Evolutionary conservation across 2,329 filamentous ascomycete species (phyloP).

Genomic region (Beauveria asiatica): DNA sequence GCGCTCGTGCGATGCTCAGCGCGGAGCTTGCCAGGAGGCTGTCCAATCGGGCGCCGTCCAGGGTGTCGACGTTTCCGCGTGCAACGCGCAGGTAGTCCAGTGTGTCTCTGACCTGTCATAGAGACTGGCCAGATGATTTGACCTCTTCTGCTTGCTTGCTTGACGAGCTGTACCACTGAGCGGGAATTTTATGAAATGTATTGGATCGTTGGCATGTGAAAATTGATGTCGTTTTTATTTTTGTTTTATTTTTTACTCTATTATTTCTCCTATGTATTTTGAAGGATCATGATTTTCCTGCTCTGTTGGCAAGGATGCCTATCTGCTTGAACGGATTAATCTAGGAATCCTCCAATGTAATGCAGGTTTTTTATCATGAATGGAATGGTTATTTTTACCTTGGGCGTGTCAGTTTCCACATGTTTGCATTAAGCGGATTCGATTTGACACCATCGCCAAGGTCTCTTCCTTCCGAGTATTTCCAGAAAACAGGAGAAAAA

Average conservation of each 20-base stretch:
- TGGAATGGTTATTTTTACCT: background rate
- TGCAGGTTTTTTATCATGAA: conserved; percentile 12
- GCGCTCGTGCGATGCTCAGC: conserved; percentile 55
- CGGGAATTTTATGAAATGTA: background rate
- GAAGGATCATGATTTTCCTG: conserved; percentile 9
- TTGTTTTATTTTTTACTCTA: background rate
- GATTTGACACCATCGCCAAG: background rate
- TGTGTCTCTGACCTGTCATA: conserved; percentile 30
- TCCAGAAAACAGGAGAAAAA: background rate
- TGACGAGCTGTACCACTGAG: background rate
- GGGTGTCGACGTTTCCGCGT: conserved; percentile 39
- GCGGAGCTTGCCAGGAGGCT: conserved; percentile 50
- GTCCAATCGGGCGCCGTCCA: conserved; percentile 41
- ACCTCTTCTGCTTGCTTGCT: background rate
- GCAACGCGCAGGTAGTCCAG: conserved; percentile 42
- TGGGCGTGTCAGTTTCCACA: background rate
- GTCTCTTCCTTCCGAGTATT: background rate
- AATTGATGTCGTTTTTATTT: background rate
- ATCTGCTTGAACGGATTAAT: background rate
- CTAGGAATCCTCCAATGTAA: background rate
- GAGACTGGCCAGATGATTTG: background rate
- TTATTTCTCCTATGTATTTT: conserved; percentile 5
- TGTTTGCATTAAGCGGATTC: background rate
- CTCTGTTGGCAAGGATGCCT: background rate
- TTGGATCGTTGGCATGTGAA: background rate